Base-by-base conservation (phyloP, 768 basidiomycete species). In the Rhizopogon salebrosus region DNA sequence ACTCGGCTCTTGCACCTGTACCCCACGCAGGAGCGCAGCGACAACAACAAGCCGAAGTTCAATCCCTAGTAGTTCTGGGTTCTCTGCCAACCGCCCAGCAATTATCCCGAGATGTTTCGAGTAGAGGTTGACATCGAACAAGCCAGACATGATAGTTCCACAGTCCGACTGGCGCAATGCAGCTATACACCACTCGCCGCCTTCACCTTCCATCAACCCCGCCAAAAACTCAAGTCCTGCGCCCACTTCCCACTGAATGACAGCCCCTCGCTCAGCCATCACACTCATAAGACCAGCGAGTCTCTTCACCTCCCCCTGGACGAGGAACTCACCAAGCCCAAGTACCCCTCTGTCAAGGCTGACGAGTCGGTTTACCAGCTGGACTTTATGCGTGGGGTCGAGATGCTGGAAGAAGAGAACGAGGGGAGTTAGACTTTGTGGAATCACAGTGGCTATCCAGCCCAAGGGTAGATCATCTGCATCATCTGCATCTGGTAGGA, bases 391-490 rank as follows among this genome's bases (percentile, higher is more conserved):
- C 51, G 82, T 78, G 2, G 78, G 72, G 51, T 85, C 80, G 29
- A 90, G 69, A 4, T 77, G 66, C 6, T 70, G 73, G 62, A 84
- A 77, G 66, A 90, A 89, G 1, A 64, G 49, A 53, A 65, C 71
- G 8, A 89, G 59, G 39, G 89, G 81, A 3, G 66, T 63, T 4
- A 89, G 70, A 18, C 83, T 64, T 26, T 71, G 75, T 3, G 87
- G 85, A 14, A 91, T 67, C 11, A 86, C 78, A 9, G 64, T 65
- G 5, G 72, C 70, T 1, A 78, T 64, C 85, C 84, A 88, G 53
- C 66, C 56, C 22, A 22, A 13, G 14, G 43, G 20, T 23, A 34
- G 13, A 20, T 6, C 9, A 43, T 70, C 66, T 18, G 27, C 49
- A 18, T 57, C 43, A 54, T 68, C 64, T 18, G 53, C 49, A 43